These are phyloP conservation scores for Ganoderma meredithae DNA, from an alignment of 1,284 basidiomycete species.

Conservation along the genomic window DNA sequence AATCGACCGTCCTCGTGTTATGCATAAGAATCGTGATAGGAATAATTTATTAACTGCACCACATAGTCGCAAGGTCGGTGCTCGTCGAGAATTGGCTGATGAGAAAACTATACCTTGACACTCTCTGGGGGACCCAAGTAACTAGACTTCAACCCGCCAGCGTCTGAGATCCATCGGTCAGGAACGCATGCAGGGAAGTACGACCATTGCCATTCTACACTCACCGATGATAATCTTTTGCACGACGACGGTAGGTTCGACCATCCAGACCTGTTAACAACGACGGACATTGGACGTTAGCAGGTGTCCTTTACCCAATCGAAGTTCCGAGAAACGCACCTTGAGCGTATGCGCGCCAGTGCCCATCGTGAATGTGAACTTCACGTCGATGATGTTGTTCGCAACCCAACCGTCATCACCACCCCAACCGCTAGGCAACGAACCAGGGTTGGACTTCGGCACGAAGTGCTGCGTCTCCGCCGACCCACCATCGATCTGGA, in stretches of 20 bases:
- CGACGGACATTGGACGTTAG: constrained; percentile 1
- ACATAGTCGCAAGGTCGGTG: no score
- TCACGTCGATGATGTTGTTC: constrained; percentile 51
- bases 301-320: neutral
- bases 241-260: constrained; percentile 66
- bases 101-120: constrained; percentile 36
- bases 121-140: constrained; percentile 73
- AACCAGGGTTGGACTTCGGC: constrained; percentile 56
- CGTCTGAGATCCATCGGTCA: constrained; percentile 46
- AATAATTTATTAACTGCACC: neutral
- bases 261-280: constrained; percentile 56
- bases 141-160: constrained; percentile 59
- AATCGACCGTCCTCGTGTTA: neutral
- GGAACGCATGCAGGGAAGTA: neutral
- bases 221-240: constrained; percentile 68
- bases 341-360: constrained; percentile 67
- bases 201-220: constrained; percentile 28
- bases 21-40: neutral
- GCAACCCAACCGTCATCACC: constrained; percentile 61
- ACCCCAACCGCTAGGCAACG: constrained; percentile 57
- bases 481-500: constrained; percentile 58
- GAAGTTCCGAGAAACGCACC: constrained; percentile 39
- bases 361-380: constrained; percentile 45
- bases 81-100: neutral
- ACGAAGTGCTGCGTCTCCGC: constrained; percentile 59